Evolutionary conservation across 148 eudicot genomes (phyloP).

Genomic region (Cornus florida): DNA sequence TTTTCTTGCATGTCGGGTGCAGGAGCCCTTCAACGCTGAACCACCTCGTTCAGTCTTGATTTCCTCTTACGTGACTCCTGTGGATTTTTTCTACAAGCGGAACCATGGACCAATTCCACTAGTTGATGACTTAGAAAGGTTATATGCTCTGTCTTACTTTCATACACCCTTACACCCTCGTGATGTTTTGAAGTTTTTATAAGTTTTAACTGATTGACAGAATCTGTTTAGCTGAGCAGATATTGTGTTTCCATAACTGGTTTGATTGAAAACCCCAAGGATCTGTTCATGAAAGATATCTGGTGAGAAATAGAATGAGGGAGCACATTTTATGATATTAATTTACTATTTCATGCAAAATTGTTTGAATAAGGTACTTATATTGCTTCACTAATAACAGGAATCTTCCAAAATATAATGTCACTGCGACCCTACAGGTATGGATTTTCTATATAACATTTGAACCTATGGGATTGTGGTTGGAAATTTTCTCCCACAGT

Average conservation of each 20-base stretch:
- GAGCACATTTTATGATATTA: constrained; percentile 4
- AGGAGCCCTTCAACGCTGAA: constrained; percentile 98
- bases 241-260: constrained; percentile 65
- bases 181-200: background rate
- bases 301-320: constrained; percentile 41
- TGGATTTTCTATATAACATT: background rate
- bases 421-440: constrained; percentile 88
- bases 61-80: constrained; percentile 89
- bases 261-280: constrained; percentile 46
- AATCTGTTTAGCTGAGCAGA: constrained; percentile 40
- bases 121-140: constrained; percentile 84
- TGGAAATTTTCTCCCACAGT: background rate
- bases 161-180: background rate
- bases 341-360: background rate
- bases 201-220: constrained; percentile 10
- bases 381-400: constrained; percentile 36
- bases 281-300: constrained; percentile 75
- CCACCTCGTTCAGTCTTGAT: constrained; percentile 74
- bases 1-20: constrained; percentile 18
- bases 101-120: constrained; percentile 95
- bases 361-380: constrained; percentile 15
- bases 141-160: background rate
- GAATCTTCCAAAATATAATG: constrained; percentile 77
- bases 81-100: constrained; percentile 88
- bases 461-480: background rate